A percentile compares a stretch with the other conserved stretches of the same genome.
Evolutionary conservation across 139 green algal genomes (phyloP).

Genomic region (Dunaliella primolecta): DNA sequence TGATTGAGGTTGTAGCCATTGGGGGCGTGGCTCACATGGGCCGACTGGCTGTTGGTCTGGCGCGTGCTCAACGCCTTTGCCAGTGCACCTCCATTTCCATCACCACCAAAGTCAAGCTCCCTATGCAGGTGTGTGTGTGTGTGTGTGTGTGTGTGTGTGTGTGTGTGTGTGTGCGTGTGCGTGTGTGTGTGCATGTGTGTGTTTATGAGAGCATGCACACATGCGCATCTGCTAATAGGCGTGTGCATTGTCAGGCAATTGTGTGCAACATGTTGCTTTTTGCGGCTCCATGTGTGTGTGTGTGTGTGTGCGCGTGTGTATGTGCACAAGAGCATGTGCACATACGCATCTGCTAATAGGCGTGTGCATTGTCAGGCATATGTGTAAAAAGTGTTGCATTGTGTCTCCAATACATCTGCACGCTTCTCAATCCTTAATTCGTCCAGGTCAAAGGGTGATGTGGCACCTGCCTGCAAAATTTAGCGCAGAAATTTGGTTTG

Average conservation of each 20-base stretch:
- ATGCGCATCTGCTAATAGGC: too few relatives aligned
- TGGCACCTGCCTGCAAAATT: too few relatives aligned
- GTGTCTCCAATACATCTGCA: too few relatives aligned
- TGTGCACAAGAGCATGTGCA: background rate
- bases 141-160: background rate
- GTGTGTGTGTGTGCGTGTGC: background rate
- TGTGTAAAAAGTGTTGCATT: too few relatives aligned
- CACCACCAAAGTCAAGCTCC: constrained; percentile 37
- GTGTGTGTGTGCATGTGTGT: background rate
- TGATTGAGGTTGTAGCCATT: constrained; percentile 70
- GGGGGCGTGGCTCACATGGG: constrained; percentile 73
- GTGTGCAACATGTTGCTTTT: too few relatives aligned
- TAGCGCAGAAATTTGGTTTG: too few relatives aligned
- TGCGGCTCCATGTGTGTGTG: too few relatives aligned
- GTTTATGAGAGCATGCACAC: background rate
- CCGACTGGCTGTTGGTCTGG: constrained; percentile 70
- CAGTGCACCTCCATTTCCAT: constrained; percentile 54
- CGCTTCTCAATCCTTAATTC: too few relatives aligned
- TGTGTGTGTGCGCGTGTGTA: background rate
- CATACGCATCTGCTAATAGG: too few relatives aligned
- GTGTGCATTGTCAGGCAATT: too few relatives aligned
- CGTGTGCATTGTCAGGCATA: too few relatives aligned
- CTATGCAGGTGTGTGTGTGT: constrained; percentile 52
- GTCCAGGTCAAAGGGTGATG: too few relatives aligned
- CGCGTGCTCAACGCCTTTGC: constrained; percentile 53